Conservation (phyloP, 129 eudicot species). For the Gnaphalium uliginosum region DNA sequence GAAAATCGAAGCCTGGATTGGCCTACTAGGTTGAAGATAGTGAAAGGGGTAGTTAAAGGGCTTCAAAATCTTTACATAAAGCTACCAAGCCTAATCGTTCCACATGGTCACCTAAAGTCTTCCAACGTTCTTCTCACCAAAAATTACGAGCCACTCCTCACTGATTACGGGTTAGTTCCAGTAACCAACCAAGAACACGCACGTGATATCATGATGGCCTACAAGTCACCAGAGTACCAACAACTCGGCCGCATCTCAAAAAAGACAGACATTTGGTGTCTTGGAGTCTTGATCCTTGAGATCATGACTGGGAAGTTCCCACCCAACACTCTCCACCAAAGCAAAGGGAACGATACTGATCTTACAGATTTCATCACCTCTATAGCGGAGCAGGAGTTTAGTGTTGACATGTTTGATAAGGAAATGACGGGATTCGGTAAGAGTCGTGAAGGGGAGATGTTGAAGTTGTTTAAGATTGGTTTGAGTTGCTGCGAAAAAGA, state of each 20-base stretch:
- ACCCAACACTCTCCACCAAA: conserved; percentile 49
- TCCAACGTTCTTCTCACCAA: conserved; percentile 61
- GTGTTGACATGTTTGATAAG: conserved; percentile 52
- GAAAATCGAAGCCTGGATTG: conserved; percentile 43
- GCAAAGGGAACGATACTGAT: conserved; percentile 52
- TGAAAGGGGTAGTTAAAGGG: conserved; percentile 64
- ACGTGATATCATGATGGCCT: conserved; percentile 53
- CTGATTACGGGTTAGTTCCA: conserved; percentile 61
- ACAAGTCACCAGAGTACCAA: conserved; percentile 64
- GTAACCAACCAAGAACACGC: conserved; percentile 61
- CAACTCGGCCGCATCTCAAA: conserved; percentile 43
- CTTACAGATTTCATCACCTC: conserved; percentile 52
- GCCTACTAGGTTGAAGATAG: conserved; percentile 63
- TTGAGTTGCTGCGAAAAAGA: conserved; percentile 67
- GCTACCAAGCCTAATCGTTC: conserved; percentile 52
- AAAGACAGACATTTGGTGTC: conserved; percentile 68
- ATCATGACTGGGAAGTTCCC: conserved; percentile 73
- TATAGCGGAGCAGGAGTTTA: conserved; percentile 33
- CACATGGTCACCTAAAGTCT: conserved; percentile 81
- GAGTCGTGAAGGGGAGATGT: conserved; percentile 55
- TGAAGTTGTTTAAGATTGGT: conserved; percentile 70
- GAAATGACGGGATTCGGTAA: conserved; percentile 50
- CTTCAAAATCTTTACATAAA: conserved; percentile 55
- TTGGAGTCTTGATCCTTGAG: conserved; percentile 79
- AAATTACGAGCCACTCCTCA: conserved; percentile 49